These are phyloP conservation scores for Nakazawaea ishiwadae DNA, from an alignment of 805 yeast genomes.

Conservation along the genomic window DNA sequence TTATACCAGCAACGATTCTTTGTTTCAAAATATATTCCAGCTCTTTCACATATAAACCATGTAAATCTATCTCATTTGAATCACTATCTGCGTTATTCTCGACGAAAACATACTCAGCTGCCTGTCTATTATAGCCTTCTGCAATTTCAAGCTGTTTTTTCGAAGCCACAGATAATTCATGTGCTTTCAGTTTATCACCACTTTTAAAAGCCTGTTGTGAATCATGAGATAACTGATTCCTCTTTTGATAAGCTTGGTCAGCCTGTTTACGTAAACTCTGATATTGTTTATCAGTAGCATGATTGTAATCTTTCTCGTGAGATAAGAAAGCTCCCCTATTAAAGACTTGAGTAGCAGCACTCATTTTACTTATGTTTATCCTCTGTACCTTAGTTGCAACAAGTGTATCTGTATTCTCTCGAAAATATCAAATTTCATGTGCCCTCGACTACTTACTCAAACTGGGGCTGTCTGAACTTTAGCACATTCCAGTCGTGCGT, in stretches of 20 bases:
- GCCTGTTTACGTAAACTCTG: slow-evolving; percentile 63
- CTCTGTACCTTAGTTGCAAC: not conserved
- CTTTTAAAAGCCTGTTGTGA: slow-evolving; percentile 73
- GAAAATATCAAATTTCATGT: slow-evolving; percentile 1
- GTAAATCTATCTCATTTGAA: slow-evolving; percentile 84
- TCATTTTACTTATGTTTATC: slow-evolving; percentile 14
- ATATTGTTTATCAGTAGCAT: slow-evolving; percentile 65
- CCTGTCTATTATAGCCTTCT: slow-evolving; percentile 67
- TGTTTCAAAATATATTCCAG: slow-evolving; percentile 74
- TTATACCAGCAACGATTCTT: slow-evolving; percentile 63
- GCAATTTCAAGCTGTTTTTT: slow-evolving; percentile 56
- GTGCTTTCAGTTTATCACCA: slow-evolving; percentile 74
- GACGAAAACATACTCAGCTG: slow-evolving; percentile 85
- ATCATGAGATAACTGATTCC: slow-evolving; percentile 50
- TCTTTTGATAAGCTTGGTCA: slow-evolving; percentile 54
- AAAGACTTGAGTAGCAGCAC: slow-evolving; percentile 19
- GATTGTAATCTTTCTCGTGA: slow-evolving; percentile 57
- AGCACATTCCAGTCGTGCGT: not conserved
- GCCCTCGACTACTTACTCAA: not conserved
- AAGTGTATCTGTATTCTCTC: not conserved
- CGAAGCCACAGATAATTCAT: slow-evolving; percentile 64
- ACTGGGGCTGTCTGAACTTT: not conserved
- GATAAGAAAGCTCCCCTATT: slow-evolving; percentile 23
- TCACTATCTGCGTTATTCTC: slow-evolving; percentile 88
- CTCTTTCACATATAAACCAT: slow-evolving; percentile 87